These are phyloP conservation scores for Nidularia pulvinata DNA, from an alignment of 768 basidiomycete species.

Conservation along the genomic window DNA sequence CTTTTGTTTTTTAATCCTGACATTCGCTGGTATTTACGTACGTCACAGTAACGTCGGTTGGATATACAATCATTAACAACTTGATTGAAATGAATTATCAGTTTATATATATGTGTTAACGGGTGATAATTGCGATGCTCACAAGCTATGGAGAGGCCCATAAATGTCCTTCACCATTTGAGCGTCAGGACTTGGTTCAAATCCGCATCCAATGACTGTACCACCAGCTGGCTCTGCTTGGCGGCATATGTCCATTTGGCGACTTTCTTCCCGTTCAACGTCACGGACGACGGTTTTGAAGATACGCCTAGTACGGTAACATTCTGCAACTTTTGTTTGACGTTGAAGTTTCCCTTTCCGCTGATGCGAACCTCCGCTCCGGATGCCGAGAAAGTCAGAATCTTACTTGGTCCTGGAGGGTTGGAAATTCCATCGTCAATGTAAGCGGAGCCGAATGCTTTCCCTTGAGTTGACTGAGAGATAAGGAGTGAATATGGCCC, in stretches of 20 bases:
- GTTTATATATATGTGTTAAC: too few species aligned
- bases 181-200: conserved; percentile 33
- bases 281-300: conserved; percentile 34
- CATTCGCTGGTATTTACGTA: too few species aligned
- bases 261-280: conserved; percentile 29
- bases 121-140: too few species aligned
- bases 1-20: too few species aligned
- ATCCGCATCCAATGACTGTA: conserved; percentile 31
- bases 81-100: too few species aligned
- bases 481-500: conserved; percentile 66
- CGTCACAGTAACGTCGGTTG: too few species aligned
- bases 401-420: conserved; percentile 55
- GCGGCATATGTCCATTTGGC: conserved; percentile 36
- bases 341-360: conserved; percentile 34
- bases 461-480: conserved; percentile 42
- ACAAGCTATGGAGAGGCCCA: too few species aligned
- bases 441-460: conserved; percentile 60
- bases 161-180: conserved; percentile 14
- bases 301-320: conserved; percentile 60
- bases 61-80: too few species aligned
- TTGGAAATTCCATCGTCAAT: conserved; percentile 70
- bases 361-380: conserved; percentile 32
- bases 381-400: conserved; percentile 39
- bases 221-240: conserved; percentile 37
- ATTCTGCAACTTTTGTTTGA: conserved; percentile 45